Evolutionary conservation across 1,284 basidiomycete species (phyloP).

Genomic region (Trichosporon coremiiforme): DNA sequence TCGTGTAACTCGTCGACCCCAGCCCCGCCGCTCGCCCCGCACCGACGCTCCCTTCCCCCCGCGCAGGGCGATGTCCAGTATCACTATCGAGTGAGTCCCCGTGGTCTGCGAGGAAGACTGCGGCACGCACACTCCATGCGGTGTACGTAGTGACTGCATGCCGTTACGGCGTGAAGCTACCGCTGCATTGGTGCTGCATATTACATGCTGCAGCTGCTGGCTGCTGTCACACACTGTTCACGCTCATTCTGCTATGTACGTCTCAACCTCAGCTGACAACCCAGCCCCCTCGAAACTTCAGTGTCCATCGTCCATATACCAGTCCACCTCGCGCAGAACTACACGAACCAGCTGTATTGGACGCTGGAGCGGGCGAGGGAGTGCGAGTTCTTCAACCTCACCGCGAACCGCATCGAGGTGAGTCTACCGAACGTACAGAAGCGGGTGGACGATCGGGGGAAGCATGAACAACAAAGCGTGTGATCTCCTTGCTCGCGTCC

Average conservation of each 20-base stretch:
- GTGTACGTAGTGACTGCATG: neutral
- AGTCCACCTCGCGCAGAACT: constrained; percentile 30
- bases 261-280: neutral
- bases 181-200: neutral
- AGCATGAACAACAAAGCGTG: neutral
- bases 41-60: neutral
- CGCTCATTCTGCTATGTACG: too few relatives aligned
- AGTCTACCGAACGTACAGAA: constrained; percentile 22
- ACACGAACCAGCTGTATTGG: constrained; percentile 48
- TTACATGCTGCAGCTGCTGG: neutral
- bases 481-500: neutral
- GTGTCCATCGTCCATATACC: constrained; percentile 51
- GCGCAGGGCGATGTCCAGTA: constrained; percentile 10
- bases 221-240: neutral
- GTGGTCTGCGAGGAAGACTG: neutral
- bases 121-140: neutral
- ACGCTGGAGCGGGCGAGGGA: constrained; percentile 41
- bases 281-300: constrained; percentile 43
- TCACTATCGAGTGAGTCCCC: constrained; percentile 12
- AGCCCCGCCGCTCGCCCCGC: neutral
- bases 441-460: neutral
- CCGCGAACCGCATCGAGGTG: constrained; percentile 50
- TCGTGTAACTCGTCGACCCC: neutral
- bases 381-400: constrained; percentile 51
- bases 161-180: neutral